phyloP scores from a whole-genome alignment of 305 asterid species.

The Rubia tinctorum region DNA sequence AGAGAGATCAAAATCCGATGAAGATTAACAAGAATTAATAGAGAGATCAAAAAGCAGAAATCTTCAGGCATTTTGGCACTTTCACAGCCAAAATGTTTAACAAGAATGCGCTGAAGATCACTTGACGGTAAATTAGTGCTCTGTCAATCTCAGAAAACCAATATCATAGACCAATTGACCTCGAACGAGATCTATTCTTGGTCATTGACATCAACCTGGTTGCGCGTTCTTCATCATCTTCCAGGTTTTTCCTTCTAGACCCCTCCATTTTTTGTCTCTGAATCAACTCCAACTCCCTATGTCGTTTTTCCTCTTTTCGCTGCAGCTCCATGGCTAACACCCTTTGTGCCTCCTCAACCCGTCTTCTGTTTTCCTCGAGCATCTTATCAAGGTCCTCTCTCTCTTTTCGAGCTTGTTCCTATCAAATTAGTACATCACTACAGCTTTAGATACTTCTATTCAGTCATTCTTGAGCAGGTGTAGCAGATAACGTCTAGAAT shows the following conservation, averaged over 20 bases:
- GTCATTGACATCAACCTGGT: slow-evolving; percentile 30
- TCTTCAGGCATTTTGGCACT: too few relatives aligned
- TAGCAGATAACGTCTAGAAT: not conserved
- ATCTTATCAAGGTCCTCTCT: slow-evolving; percentile 93
- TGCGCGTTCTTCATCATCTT: slow-evolving; percentile 67
- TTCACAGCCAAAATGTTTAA: not conserved
- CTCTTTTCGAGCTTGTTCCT: slow-evolving; percentile 92
- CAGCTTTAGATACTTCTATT: not conserved
- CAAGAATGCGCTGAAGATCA: not conserved
- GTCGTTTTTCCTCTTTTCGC: slow-evolving; percentile 84
- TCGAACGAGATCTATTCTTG: slow-evolving; percentile 48
- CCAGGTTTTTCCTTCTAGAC: slow-evolving; percentile 66
- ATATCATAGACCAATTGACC: slow-evolving; percentile 34
- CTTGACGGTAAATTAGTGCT: not conserved
- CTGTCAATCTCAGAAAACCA: not conserved
- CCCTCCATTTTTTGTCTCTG: slow-evolving; percentile 93
- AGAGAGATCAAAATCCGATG: too few relatives aligned
- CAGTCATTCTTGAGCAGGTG: not conserved
- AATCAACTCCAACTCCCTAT: slow-evolving; percentile 71
- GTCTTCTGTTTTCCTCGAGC: slow-evolving; percentile 89
- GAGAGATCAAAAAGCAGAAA: too few relatives aligned
- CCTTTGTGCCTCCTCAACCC: slow-evolving; percentile 92
- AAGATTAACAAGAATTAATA: too few relatives aligned
- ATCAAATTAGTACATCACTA: not conserved
- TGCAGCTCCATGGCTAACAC: slow-evolving; percentile 78